phyloP scores from a whole-genome alignment of 306 rosid species.

The Trifolium repens region DNA sequence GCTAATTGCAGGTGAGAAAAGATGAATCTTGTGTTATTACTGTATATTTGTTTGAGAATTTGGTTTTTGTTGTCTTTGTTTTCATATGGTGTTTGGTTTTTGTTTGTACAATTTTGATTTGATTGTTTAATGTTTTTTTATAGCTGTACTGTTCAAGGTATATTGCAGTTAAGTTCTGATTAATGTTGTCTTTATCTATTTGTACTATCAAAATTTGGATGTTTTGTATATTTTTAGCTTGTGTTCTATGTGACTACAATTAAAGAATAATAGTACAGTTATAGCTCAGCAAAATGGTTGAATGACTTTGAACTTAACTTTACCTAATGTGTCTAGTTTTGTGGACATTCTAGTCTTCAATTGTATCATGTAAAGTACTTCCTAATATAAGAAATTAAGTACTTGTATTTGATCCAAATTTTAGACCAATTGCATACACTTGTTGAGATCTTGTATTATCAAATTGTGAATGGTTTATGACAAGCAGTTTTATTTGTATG shows the following conservation, averaged over 20 bases:
- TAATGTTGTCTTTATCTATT: constrained; percentile 26
- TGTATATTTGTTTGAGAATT: not conserved
- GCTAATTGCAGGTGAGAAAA: constrained; percentile 81
- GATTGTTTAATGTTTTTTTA: constrained; percentile 22
- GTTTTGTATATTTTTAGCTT: constrained; percentile 2
- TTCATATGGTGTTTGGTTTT: not conserved
- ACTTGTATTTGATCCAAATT: not conserved
- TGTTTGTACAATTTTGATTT: constrained; percentile 18
- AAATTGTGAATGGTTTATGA: not conserved
- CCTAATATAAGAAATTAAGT: not conserved
- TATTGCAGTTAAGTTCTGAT: constrained; percentile 2
- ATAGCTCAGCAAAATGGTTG: constrained; percentile 12
- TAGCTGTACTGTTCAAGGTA: constrained; percentile 3
- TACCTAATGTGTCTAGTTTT: not conserved
- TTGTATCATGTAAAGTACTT: not conserved
- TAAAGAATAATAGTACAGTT: not conserved
- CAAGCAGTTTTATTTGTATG: not conserved
- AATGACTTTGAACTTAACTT: constrained; percentile 7
- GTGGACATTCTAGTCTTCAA: not conserved
- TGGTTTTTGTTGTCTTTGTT: constrained; percentile 11
- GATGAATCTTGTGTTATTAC: not conserved
- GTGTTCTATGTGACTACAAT: constrained; percentile 5
- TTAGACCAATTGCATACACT: not conserved
- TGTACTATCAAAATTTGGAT: constrained; percentile 18
- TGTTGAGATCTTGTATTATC: not conserved